These are phyloP conservation scores for Cucumis cinereus DNA, from an alignment of 306 rosid species.

Conservation along the genomic window DNA sequence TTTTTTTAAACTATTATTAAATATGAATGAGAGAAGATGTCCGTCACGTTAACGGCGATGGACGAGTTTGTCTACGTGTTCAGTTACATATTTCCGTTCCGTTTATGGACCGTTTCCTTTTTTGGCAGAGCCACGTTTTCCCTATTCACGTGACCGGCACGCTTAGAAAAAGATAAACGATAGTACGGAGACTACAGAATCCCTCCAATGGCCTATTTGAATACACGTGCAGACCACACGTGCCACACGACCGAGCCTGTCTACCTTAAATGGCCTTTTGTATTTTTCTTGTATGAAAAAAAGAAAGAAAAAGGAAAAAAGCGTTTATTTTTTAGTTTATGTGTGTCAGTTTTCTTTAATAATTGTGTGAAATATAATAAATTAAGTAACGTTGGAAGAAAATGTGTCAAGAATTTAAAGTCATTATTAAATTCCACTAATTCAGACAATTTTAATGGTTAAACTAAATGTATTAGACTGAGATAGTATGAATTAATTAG, in stretches of 20 bases:
- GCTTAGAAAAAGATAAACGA: background rate
- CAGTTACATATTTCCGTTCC: background rate
- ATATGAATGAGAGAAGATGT: background rate
- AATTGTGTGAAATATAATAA: background rate
- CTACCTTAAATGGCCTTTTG: background rate
- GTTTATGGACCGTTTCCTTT: background rate
- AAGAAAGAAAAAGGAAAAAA: no score
- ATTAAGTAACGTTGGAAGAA: background rate
- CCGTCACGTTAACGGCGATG: constrained; percentile 10
- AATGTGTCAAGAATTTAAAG: background rate
- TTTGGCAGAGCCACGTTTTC: background rate
- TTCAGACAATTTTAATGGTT: background rate
- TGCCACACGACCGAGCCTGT: background rate
- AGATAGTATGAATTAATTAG: background rate
- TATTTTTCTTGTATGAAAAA: background rate
- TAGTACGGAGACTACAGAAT: background rate
- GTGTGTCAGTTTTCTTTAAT: background rate
- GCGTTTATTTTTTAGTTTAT: no score
- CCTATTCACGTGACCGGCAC: constrained; percentile 3
- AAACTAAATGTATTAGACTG: background rate
- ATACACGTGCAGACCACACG: background rate
- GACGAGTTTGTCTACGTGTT: constrained; percentile 1
- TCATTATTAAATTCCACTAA: background rate
- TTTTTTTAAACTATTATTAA: background rate
- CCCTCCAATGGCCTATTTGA: background rate